Evolutionary conservation across 2,329 filamentous ascomycete species (phyloP), one percentile per base, ranked within the genome.

Genomic region (Hypocreales sp.): DNA sequence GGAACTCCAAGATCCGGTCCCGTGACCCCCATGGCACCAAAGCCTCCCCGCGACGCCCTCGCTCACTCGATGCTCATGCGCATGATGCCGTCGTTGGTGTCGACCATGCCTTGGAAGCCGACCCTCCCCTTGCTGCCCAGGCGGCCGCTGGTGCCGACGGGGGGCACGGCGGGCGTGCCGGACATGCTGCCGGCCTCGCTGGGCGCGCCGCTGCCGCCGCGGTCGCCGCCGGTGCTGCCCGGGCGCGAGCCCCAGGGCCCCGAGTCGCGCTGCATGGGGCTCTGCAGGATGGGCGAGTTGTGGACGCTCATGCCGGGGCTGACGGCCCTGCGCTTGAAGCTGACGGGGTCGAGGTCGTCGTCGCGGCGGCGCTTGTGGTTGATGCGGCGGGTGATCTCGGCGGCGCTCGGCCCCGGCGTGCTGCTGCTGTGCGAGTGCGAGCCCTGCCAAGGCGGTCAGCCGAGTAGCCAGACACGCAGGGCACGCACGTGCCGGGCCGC

Each of bases 21-120:
- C n/a, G n/a, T n/a, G n/a, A n/a, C n/a, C n/a, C n/a, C n/a, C n/a
- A n/a, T n/a, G n/a, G n/a, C n/a, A n/a, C n/a, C n/a, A n/a, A n/a
- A n/a, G n/a, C n/a, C n/a, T n/a, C n/a, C n/a, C n/a, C n/a, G n/a
- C n/a, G n/a, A n/a, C n/a, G n/a, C n/a, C n/a, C n/a, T n/a, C n/a
- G 4, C 10, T 33, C 58, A 93, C 50, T 94, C 86, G 44, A 94
- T 93, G 51, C 81, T 93, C 80, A 95, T 90, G 42, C 87, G 84
- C 78, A 93, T 93, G 37, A 94, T 64, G 2, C 84, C 81, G 49
- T 94, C 87, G 47, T 83, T 83, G n/a, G 87, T 87, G 52, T 94
- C 87, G 12, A 72, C 79, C 86, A 95, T 94, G 1, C 86, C 83
- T 53, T 94, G 86, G 39, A 92, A 66, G 7, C 83, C 83, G 10